Percentiles rank a stretch among this genome's conserved stretches.
phyloP scores from a whole-genome alignment of 2,329 filamentous ascomycete species.

The Claviceps digitariae region DNA sequence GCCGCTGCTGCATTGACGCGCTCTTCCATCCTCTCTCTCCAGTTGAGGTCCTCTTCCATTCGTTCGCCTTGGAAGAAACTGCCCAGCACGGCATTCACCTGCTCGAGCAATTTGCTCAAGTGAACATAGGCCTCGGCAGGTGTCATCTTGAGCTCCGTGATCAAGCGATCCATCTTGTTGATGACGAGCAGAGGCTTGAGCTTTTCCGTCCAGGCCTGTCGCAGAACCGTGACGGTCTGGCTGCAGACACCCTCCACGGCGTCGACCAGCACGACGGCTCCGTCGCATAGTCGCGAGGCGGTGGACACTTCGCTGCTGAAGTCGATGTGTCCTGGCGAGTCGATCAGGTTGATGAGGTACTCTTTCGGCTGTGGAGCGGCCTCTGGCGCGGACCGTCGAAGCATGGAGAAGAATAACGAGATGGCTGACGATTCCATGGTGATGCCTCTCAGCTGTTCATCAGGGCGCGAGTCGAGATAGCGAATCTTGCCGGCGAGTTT shows the following conservation, averaged over 20 bases:
- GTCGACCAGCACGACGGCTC: slow-evolving; percentile 86
- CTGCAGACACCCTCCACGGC: slow-evolving; percentile 97
- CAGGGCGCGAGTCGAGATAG: slow-evolving; percentile 89
- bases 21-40: slow-evolving; percentile 87
- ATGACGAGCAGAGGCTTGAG: slow-evolving; percentile 89
- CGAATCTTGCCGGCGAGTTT: slow-evolving; percentile 96
- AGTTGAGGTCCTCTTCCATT: slow-evolving; percentile 96
- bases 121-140: slow-evolving; percentile 82
- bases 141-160: slow-evolving; percentile 91
- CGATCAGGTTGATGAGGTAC: slow-evolving; percentile 93
- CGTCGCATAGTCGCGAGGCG: slow-evolving; percentile 85
- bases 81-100: slow-evolving; percentile 93
- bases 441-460: slow-evolving; percentile 91
- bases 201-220: slow-evolving; percentile 92
- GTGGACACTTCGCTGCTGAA: slow-evolving; percentile 98
- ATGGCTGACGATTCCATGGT: slow-evolving; percentile 99
- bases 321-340: slow-evolving; percentile 95
- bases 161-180: slow-evolving; percentile 93
- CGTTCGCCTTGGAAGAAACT: slow-evolving; percentile 96
- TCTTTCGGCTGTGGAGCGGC: slow-evolving; percentile 62
- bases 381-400: slow-evolving; percentile 58
- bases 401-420: slow-evolving; percentile 87
- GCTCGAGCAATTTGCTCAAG: slow-evolving; percentile 77
- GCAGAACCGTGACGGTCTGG: slow-evolving; percentile 91
- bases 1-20: slow-evolving; percentile 58